A percentile compares a stretch with the other conserved stretches of the same genome.
Conservation (phyloP, 306 rosid species). For the Vachellia pachyceras region DNA sequence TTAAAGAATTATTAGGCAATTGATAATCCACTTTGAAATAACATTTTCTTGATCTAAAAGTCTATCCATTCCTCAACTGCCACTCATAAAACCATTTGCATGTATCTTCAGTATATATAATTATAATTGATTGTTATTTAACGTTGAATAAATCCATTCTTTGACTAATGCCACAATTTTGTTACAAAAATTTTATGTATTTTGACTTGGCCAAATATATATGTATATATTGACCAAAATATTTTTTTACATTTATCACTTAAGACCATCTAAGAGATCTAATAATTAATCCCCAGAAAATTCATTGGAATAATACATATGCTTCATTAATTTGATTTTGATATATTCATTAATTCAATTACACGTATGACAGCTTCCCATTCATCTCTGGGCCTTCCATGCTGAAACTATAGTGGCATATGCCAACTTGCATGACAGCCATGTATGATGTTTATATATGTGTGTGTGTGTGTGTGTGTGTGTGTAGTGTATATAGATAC, state of each 20-base stretch:
- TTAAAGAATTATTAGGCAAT: too few relatives aligned
- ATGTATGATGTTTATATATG: background rate
- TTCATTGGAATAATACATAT: too few relatives aligned
- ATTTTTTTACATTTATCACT: too few relatives aligned
- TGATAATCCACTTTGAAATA: too few relatives aligned
- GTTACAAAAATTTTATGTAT: background rate
- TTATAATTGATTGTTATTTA: too few relatives aligned
- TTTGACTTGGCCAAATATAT: too few relatives aligned
- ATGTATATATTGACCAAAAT: background rate
- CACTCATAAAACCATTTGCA: background rate
- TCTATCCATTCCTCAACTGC: too few relatives aligned
- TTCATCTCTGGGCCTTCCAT: conserved; percentile 35
- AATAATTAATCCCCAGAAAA: too few relatives aligned
- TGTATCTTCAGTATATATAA: background rate
- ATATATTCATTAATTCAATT: background rate
- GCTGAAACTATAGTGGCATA: conserved; percentile 28
- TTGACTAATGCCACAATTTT: background rate
- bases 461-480: too few relatives aligned
- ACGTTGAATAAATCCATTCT: background rate
- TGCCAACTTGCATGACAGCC: conserved; percentile 50
- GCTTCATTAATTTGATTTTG: background rate
- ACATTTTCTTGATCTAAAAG: too few relatives aligned
- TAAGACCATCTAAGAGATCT: too few relatives aligned
- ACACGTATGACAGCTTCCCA: background rate
- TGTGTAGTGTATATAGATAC: background rate